Conservation (phyloP, 2,329 filamentous ascomycete species). For the Cucurbitaria berberidis region DNA sequence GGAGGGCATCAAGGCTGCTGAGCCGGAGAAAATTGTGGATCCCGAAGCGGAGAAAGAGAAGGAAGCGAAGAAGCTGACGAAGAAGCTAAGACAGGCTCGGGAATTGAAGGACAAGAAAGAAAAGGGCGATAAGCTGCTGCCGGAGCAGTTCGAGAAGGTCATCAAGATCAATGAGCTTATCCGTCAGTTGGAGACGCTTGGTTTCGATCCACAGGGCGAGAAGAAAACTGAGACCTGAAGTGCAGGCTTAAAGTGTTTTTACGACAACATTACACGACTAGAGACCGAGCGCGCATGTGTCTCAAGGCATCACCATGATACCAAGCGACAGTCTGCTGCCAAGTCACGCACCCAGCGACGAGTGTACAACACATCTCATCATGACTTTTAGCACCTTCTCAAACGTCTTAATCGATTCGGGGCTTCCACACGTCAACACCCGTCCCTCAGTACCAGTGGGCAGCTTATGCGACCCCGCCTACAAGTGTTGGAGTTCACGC, state of each 20-base stretch:
- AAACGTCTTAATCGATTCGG: background rate
- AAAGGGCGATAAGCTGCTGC: constrained; percentile 79
- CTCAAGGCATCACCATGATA: background rate
- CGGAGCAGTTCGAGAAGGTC: constrained; percentile 96
- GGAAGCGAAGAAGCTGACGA: constrained; percentile 87
- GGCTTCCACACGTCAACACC: background rate
- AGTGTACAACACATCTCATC: background rate
- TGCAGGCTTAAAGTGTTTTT: background rate
- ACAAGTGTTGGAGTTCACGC: background rate
- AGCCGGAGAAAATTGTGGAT: constrained; percentile 54
- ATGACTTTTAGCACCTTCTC: background rate
- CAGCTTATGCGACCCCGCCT: background rate
- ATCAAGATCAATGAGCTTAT: constrained; percentile 96
- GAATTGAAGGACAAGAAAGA: constrained; percentile 93
- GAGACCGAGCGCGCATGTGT: background rate
- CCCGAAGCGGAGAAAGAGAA: constrained; percentile 84
- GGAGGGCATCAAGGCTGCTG: constrained; percentile 23
- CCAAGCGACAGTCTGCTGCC: background rate
- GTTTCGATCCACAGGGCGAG: constrained; percentile 81
- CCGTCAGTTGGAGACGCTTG: constrained; percentile 82
- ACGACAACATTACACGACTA: background rate
- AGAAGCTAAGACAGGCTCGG: constrained; percentile 92
- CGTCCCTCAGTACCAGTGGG: background rate
- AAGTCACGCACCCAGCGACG: background rate
- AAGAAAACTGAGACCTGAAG: constrained; percentile 53